A percentile compares a stretch with the other conserved stretches of the same genome.
Conservation (phyloP, 139 green algal genomes). For the Coccomyxa sp. region DNA sequence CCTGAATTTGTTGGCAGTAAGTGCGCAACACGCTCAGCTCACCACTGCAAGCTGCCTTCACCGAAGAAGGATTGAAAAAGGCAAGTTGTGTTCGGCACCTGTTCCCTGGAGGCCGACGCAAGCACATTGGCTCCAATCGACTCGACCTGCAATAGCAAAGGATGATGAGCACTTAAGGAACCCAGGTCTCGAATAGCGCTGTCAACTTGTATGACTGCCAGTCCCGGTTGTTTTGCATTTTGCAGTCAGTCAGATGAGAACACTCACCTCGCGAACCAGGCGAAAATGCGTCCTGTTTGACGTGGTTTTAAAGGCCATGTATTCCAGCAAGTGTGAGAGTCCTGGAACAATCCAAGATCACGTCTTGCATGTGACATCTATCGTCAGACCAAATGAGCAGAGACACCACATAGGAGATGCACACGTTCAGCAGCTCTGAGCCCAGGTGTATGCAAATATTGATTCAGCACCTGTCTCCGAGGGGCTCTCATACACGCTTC, state of each 20-base stretch:
- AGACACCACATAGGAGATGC: too few species aligned
- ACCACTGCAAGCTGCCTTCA: background rate
- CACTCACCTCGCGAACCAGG: slow-evolving; percentile 53
- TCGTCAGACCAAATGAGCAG: too few species aligned
- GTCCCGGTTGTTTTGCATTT: background rate
- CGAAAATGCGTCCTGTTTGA: slow-evolving; percentile 71
- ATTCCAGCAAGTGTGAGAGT: slow-evolving; percentile 86
- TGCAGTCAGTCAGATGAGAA: background rate
- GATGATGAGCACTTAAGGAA: background rate
- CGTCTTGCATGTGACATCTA: too few species aligned
- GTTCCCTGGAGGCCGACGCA: slow-evolving; percentile 72
- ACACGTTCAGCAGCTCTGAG: background rate
- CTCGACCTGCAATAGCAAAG: slow-evolving; percentile 59
- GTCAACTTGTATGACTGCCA: background rate
- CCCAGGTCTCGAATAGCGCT: too few species aligned
- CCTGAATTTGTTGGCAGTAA: background rate
- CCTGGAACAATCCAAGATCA: slow-evolving; percentile 38
- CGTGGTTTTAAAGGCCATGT: slow-evolving; percentile 90
- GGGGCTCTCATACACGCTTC: slow-evolving; percentile 69
- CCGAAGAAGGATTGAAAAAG: background rate
- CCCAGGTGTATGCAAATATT: background rate
- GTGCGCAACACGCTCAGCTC: background rate
- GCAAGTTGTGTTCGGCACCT: slow-evolving; percentile 25
- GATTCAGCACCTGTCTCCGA: slow-evolving; percentile 40
- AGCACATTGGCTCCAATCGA: slow-evolving; percentile 80